Evolutionary conservation across 192 early-diverging fungal genomes (phyloP).

Genomic region (Radiomyces spectabilis): DNA sequence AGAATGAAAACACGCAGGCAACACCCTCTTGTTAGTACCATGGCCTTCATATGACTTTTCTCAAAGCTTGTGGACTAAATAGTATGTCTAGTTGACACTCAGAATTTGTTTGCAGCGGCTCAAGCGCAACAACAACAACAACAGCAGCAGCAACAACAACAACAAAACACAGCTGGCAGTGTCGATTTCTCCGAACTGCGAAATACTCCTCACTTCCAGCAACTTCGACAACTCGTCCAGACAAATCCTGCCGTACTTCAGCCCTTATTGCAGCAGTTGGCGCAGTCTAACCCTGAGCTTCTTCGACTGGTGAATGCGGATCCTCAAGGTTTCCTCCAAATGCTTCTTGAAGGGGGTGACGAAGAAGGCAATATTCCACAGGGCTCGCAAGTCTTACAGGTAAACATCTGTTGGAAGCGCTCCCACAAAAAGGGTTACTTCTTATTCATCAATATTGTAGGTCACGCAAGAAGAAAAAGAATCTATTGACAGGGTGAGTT

Average conservation of each 20-base stretch:
- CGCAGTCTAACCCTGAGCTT: conserved; percentile 78
- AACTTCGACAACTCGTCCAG: conserved; percentile 82
- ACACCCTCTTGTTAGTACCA: neutral
- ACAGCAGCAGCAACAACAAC: conserved; percentile 11
- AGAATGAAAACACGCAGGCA: neutral
- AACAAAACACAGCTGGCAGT: conserved; percentile 25
- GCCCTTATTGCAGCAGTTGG: conserved; percentile 79
- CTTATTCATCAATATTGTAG: too few relatives aligned
- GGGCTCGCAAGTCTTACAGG: conserved; percentile 59
- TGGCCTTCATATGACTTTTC: too few relatives aligned
- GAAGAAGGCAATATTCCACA: conserved; percentile 44
- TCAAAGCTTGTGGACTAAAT: too few relatives aligned
- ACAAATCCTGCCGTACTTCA: conserved; percentile 80
- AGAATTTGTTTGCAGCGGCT: conserved; percentile 7
- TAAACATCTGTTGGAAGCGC: too few relatives aligned
- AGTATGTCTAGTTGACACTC: too few relatives aligned
- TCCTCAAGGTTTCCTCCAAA: conserved; percentile 71
- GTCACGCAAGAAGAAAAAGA: conserved; percentile 79
- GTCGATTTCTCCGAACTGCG: conserved; percentile 53
- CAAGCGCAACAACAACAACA: neutral
- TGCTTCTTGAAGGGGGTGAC: conserved; percentile 59
- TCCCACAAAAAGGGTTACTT: too few relatives aligned
- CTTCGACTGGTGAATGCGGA: conserved; percentile 69
- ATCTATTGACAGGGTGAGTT: conserved; percentile 78
- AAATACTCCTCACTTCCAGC: conserved; percentile 83